Evolutionary conservation across 495 filamentous ascomycete genomes (phyloP), one percentile per base, ranked within the genome.

Genomic region (Penicillium dipodomyicola): DNA sequence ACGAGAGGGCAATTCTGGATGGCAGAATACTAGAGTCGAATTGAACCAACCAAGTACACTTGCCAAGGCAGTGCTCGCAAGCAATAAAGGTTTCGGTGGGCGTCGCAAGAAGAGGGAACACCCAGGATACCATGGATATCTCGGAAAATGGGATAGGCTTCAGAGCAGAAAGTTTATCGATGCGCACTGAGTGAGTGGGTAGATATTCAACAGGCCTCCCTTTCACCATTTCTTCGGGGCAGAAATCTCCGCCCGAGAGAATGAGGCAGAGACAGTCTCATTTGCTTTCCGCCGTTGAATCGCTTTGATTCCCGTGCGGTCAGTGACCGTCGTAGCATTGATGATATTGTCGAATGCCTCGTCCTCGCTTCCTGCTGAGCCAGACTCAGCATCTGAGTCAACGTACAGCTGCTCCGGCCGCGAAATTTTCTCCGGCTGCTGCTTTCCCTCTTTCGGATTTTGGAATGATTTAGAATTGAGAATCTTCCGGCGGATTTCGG

Each of bases 341-440:
- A 96, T 96, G 68, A 97, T 96, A 58, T 87, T 88, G 62, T 96
- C 92, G 63, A 97, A 96, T 9, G 78, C 81, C 17, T 82, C 82
- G 29, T 87, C 85, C n/a, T 84, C 82, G 41, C 80, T 86, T 40
- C 86, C 84, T 33, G 86, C 87, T 4, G 85, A 88, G 43, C 87
- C 87, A 1, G 90, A 85, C 62, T 90, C 87, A 30, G 81, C 81
- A 59, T 92, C 88, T 1, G 85, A 85, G 51, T 93, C 87, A 27
- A 83, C 80, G n/a, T 69, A 67, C 10, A 67, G 30, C 29, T 67
- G 70, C 32, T 64, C 59, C 20, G 74, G 83, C 14, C 80, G 70
- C 4, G 83, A 65, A 52, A 89, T 83, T 22, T 76, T 84, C 61
- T 84, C 81, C 2, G 77, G 79, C 30, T 78, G 65, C 19, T 70